Evolutionary conservation across 2,329 filamentous ascomycete species (phyloP).

Genomic region (Chalaropsis ovoidea): DNA sequence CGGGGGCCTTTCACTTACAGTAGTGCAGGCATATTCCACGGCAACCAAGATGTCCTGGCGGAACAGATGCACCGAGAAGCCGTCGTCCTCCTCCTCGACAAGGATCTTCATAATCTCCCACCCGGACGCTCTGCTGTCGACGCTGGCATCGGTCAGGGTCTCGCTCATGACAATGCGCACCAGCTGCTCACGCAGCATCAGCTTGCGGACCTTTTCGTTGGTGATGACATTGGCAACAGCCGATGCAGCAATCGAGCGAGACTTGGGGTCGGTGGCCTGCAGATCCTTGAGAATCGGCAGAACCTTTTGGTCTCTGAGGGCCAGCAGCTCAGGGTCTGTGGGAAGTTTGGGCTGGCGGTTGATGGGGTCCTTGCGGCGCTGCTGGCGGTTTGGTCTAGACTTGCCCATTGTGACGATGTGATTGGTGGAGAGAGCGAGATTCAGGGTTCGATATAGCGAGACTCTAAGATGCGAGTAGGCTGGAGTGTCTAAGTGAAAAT

Average conservation of each 20-base stretch:
- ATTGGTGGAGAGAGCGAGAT: neutral
- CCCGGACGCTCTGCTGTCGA: slow-evolving; percentile 55
- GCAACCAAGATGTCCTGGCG: slow-evolving; percentile 52
- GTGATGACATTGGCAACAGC: slow-evolving; percentile 54
- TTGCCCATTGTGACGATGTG: slow-evolving; percentile 44
- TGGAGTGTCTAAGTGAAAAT: slow-evolving; percentile 12
- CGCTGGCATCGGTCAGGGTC: slow-evolving; percentile 51
- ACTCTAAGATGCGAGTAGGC: neutral
- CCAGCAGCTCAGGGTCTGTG: slow-evolving; percentile 52
- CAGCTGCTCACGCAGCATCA: slow-evolving; percentile 56
- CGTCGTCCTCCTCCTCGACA: slow-evolving; percentile 52
- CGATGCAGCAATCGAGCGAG: slow-evolving; percentile 48
- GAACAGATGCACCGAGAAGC: slow-evolving; percentile 57
- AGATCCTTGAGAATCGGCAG: slow-evolving; percentile 53
- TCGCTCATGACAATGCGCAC: slow-evolving; percentile 53
- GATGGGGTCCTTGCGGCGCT: slow-evolving; percentile 45
- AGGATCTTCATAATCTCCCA: slow-evolving; percentile 56
- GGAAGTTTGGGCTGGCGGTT: slow-evolving; percentile 50
- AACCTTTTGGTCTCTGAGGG: slow-evolving; percentile 53
- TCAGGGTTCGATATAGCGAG: neutral
- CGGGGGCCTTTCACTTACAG: slow-evolving; percentile 34
- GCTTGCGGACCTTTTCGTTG: slow-evolving; percentile 51
- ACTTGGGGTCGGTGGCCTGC: slow-evolving; percentile 48
- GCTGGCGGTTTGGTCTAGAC: slow-evolving; percentile 44
- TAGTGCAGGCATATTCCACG: slow-evolving; percentile 46